A percentile compares a stretch with the other conserved stretches of the same genome.
phyloP scores from a whole-genome alignment of 2,329 filamentous ascomycete genomes.

The Ampelomyces quisqualis region DNA sequence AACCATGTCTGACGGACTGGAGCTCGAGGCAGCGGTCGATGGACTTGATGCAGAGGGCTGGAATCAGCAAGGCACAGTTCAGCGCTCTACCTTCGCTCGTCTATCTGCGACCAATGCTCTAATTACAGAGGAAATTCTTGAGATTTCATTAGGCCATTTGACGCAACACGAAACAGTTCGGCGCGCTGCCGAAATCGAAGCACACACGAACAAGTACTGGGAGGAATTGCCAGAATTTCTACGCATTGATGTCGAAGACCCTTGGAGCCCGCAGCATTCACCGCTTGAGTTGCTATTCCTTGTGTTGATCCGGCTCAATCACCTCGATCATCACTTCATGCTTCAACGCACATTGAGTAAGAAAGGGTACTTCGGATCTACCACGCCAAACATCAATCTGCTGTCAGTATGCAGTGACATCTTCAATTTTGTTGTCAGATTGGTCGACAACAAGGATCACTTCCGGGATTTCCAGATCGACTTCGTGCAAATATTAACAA shows the following conservation, averaged over 20 bases:
- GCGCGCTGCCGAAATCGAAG: slow-evolving; percentile 39
- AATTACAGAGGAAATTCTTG: slow-evolving; percentile 61
- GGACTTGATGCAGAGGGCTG: slow-evolving; percentile 55
- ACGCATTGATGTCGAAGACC: slow-evolving; percentile 18
- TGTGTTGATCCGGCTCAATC: slow-evolving; percentile 48
- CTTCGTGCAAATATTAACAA: slow-evolving; percentile 41
- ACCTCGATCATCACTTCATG: slow-evolving; percentile 61
- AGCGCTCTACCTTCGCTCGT: slow-evolving; percentile 50
- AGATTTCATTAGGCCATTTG: slow-evolving; percentile 53
- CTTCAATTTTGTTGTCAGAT: slow-evolving; percentile 41
- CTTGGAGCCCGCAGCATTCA: slow-evolving; percentile 20
- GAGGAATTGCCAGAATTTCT: slow-evolving; percentile 32
- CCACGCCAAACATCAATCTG: slow-evolving; percentile 25
- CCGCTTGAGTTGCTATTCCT: slow-evolving; percentile 51
- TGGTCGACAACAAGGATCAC: slow-evolving; percentile 43
- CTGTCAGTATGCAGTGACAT: slow-evolving; percentile 43
- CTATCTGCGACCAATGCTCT: slow-evolving; percentile 51
- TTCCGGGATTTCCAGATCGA: slow-evolving; percentile 49
- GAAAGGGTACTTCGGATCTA: slow-evolving; percentile 34
- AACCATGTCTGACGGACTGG: slow-evolving; percentile 49
- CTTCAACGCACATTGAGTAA: slow-evolving; percentile 59
- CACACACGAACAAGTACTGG: slow-evolving; percentile 20
- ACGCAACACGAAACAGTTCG: slow-evolving; percentile 41
- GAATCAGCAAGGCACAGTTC: slow-evolving; percentile 51
- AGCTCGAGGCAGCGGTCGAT: slow-evolving; percentile 43